Evolutionary conservation across 202 grass and related monocot species (phyloP), one percentile per base, ranked within the genome.

Genomic region (Schoenoplectus triqueter): DNA sequence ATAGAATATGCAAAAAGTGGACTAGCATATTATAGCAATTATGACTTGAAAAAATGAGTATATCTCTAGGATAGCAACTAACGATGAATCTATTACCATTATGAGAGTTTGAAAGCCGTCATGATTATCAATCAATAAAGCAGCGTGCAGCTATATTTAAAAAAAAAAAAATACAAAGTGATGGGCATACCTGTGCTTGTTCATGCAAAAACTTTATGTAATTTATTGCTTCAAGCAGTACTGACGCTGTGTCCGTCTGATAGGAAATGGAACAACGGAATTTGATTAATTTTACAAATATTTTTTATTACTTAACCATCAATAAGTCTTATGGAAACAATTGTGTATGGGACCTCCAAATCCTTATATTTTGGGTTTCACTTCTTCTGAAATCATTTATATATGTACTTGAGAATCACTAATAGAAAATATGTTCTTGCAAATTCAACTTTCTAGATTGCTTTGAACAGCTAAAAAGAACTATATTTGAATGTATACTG

Each of bases 151-250:
- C 15, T 31, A n/a, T 68, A 66, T 66, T 48, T 51, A 69, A 9
- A 54, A 70, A 31, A 31, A 31, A 31, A 84, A 78, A 45, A 14
- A 55, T 79, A 10, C 13, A 52, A 76, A 14, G 75, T 73, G 41
- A 69, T 31, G 31, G 41, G 72, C 13, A 86, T 92, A 98, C 95
- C 95, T 95, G 93, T 65, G 95, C 90, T 92, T 98, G 91, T 70
- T 98, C 93, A 66, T 98, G 95, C 86, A 98, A 83, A 90, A 89
- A 89, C 87, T 89, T 98, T 82, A 98, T 98, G 77, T 93, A 98
- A 82, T 82, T 95, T 84, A 95, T 92, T 41, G 95, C 93, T 78
- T 98, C 95, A 21, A 88, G 73, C 51, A 98, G 85, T 74, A 98
- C 95, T 67, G 95, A 98, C 49, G 95, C 93, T 19, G 95, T 98